These are phyloP conservation scores for Daldinia loculata DNA, from an alignment of 495 filamentous ascomycete genomes.

Conservation along the genomic window DNA sequence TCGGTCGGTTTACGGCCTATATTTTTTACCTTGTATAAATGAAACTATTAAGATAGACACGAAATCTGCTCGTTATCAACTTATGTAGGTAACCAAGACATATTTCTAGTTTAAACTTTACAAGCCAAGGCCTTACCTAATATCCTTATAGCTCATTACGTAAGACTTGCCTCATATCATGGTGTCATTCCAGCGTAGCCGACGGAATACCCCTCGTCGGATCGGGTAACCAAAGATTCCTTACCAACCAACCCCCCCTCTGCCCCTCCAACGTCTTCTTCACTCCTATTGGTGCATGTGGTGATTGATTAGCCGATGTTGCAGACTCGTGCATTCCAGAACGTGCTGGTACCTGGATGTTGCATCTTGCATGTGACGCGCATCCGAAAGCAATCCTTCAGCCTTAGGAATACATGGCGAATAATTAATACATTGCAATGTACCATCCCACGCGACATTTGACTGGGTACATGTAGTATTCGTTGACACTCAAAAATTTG, in stretches of 20 bases:
- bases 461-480: neutral
- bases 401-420: slow-evolving; percentile 32
- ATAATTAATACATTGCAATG: slow-evolving; percentile 14
- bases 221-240: neutral
- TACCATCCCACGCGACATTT: neutral
- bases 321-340: slow-evolving; percentile 27
- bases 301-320: neutral
- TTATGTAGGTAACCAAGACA: no score
- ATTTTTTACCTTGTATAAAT: no score
- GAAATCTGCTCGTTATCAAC: no score
- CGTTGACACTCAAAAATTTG: neutral
- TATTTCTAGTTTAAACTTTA: no score
- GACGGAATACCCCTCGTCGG: slow-evolving; percentile 15
- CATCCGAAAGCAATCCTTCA: slow-evolving; percentile 29
- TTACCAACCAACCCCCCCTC: slow-evolving; percentile 9
- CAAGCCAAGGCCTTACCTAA: no score
- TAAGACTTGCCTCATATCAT: neutral
- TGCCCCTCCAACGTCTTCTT: neutral
- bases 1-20: no score
- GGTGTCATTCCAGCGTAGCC: slow-evolving; percentile 1
- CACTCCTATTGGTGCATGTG: slow-evolving; percentile 9
- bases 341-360: slow-evolving; percentile 37
- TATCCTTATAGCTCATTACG: neutral
- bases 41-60: no score
- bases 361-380: slow-evolving; percentile 35